Conservation (phyloP, 2,329 filamentous ascomycete genomes). For the Sordariomycetes sp. region DNA sequence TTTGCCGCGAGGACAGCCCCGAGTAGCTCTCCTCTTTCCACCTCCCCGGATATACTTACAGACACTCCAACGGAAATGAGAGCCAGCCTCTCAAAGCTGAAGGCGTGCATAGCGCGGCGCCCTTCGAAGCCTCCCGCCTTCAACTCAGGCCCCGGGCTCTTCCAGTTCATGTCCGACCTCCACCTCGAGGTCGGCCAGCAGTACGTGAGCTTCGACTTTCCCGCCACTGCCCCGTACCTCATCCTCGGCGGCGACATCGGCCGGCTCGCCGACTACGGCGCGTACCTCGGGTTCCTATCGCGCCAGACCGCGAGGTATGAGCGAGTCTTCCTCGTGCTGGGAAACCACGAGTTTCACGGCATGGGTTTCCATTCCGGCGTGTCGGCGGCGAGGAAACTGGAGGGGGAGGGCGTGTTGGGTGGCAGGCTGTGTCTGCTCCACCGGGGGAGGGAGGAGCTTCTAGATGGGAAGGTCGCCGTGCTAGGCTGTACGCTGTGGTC, state of each 20-base stretch:
- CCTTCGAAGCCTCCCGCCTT: too few species aligned
- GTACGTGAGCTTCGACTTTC: conserved; percentile 29
- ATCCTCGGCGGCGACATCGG: conserved; percentile 40
- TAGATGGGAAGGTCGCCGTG: conserved; percentile 30
- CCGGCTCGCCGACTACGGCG: conserved; percentile 25
- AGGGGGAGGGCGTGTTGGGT: conserved; percentile 22
- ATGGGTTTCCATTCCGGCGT: conserved; percentile 26
- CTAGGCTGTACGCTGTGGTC: conserved; percentile 51
- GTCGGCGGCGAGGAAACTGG: conserved; percentile 22
- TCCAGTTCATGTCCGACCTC: conserved; percentile 38
- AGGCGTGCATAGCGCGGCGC: too few species aligned
- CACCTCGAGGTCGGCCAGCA: conserved; percentile 35
- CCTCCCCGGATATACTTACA: too few species aligned
- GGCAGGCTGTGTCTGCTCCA: conserved; percentile 32
- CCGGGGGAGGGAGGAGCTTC: conserved; percentile 21
- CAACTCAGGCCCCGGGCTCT: not conserved
- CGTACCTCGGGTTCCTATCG: conserved; percentile 30
- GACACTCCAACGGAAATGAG: too few species aligned
- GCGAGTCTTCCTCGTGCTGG: conserved; percentile 35
- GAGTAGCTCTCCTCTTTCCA: too few species aligned
- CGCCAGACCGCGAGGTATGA: conserved; percentile 28
- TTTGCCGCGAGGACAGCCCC: too few species aligned
- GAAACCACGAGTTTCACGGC: conserved; percentile 44
- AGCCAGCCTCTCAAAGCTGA: too few species aligned
- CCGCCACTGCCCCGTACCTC: conserved; percentile 27